phyloP scores from a whole-genome alignment of 768 basidiomycete species.

The Lactarius sp. region DNA sequence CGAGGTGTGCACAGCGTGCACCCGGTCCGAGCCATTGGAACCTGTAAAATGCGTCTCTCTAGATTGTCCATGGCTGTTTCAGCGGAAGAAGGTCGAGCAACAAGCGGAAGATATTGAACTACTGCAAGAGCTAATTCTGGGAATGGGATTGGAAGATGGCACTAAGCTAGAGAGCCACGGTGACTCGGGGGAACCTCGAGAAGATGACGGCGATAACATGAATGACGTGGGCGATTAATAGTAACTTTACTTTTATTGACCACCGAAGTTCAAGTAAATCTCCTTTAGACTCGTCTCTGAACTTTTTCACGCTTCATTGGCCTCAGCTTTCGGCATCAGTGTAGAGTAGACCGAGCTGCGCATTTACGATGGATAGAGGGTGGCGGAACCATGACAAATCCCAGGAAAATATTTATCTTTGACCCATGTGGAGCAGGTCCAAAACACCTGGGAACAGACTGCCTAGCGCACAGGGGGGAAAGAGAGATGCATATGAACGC shows the following conservation, averaged over 20 bases:
- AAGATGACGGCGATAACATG: neutral
- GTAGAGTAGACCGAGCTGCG: neutral
- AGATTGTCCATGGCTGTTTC: constrained; percentile 45
- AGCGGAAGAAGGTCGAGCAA: constrained; percentile 32
- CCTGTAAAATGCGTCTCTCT: constrained; percentile 40
- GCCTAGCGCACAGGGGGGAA: neutral
- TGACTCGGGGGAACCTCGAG: neutral
- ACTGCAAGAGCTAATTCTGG: constrained; percentile 15
- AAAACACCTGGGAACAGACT: neutral
- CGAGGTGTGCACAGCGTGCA: constrained; percentile 40
- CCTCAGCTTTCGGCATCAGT: neutral
- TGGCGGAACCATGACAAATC: neutral
- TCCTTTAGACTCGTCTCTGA: neutral
- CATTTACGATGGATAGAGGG: neutral
- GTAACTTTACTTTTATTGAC: neutral
- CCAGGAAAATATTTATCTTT: neutral
- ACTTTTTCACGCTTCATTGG: neutral
- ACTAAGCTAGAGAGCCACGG: neutral
- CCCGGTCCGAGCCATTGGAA: constrained; percentile 32
- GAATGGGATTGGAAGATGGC: constrained; percentile 19
- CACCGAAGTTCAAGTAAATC: neutral
- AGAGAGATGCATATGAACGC: neutral
- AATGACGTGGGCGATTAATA: neutral
- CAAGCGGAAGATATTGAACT: constrained; percentile 16
- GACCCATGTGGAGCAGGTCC: neutral